Conservation (phyloP, 495 filamentous ascomycete species). For the Penicillium coprophilum region DNA sequence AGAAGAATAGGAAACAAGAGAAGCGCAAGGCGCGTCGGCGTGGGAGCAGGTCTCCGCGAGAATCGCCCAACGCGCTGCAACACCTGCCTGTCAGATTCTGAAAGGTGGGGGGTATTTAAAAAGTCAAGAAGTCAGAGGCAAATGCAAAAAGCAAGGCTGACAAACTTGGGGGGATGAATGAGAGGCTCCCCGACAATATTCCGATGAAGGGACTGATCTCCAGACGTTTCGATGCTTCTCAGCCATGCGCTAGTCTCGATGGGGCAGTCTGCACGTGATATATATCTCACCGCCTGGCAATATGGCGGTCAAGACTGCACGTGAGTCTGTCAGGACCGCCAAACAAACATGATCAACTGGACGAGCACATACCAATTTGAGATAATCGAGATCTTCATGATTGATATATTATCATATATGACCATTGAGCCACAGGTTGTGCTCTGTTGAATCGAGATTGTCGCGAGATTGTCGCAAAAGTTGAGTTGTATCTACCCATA, state of each 20-base stretch:
- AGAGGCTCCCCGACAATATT: conserved; percentile 23
- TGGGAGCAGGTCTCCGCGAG: conserved; percentile 16
- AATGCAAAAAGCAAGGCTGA: conserved; percentile 8
- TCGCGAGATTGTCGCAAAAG: neutral
- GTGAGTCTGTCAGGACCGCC: neutral
- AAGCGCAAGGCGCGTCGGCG: conserved; percentile 36
- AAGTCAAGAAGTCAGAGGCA: conserved; percentile 14
- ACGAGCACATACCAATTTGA: neutral
- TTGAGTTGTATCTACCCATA: neutral
- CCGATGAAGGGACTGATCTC: conserved; percentile 32
- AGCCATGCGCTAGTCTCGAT: conserved; percentile 23
- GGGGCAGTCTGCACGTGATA: conserved; percentile 10
- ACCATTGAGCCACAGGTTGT: neutral
- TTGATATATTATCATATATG: neutral
- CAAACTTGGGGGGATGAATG: conserved; percentile 22
- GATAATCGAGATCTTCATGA: neutral
- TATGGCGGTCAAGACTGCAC: neutral
- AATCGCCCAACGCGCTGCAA: conserved; percentile 31
- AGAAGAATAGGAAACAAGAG: conserved; percentile 12
- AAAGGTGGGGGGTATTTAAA: conserved; percentile 6
- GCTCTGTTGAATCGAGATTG: neutral
- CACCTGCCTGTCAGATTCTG: conserved; percentile 25
- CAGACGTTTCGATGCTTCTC: conserved; percentile 30
- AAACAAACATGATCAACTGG: neutral
- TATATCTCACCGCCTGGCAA: neutral